Base-by-base conservation (phyloP, 768 basidiomycete species). In the Gymnopilus dilepis region DNA sequence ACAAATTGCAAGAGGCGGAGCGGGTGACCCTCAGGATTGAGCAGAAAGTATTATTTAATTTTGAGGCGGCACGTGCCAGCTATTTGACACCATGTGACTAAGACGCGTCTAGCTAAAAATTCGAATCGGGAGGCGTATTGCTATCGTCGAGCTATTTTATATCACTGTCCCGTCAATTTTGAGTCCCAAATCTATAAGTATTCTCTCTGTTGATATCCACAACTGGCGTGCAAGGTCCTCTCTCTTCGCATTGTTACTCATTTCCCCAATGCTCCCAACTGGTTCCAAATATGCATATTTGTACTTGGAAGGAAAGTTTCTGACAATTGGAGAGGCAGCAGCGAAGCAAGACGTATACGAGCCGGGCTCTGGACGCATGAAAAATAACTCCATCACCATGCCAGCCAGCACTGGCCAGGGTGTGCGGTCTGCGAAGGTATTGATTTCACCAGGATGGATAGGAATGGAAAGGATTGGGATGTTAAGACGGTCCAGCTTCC, bases 281-380 rank as follows among this genome's bases (percentile, higher is more conserved):
- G 80, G 79, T 22, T 70, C 66, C 31, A 84, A 48, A 60, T 73
- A 83, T 26, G 71, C 71, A 6, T 77, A 77, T 61, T 73, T 75
- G 59, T 78, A 83, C 38, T 68, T 75, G 2, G 70, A 69, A 6
- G 69, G 62, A 24, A 77, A 68, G 4, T 72, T 72, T 15, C 62
- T 66, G 13, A 83, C 76, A 13, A 63, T 54, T 1, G 74, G 79
- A 4, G 52, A 73, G 6, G 77, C 78, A 0, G 80, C 80, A 11
- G 80, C 78, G 65, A 79, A 79, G 12, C 74, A 66, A 12, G 72
- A 67, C 0, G 72, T 74, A 56, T 76, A 73, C 1, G 78, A 76
- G 4, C 78, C 81, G 6, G 74, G 69, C 45, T 74, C 67, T 2
- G 78, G 70, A 3, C 68, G 43, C 8, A 60, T 60, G 40, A 74